Conservation (phyloP, 768 basidiomycete genomes). For the Leccinum barrowsii region DNA sequence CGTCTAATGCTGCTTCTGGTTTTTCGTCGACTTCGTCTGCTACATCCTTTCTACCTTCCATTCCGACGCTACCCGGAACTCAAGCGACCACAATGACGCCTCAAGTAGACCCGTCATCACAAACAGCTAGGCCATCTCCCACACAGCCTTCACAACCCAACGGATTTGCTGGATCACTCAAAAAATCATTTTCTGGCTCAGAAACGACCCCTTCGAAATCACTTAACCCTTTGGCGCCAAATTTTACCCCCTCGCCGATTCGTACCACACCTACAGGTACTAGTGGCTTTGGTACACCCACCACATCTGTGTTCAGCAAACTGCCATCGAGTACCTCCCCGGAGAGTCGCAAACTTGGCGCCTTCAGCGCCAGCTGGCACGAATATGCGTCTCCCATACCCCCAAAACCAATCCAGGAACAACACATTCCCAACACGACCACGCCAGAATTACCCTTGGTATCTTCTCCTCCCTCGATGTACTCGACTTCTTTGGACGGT, state of each 20-base stretch:
- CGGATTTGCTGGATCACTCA: neutral
- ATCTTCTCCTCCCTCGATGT: constrained; percentile 16
- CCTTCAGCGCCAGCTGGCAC: neutral
- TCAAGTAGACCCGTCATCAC: neutral
- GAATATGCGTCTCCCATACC: neutral
- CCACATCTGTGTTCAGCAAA: neutral
- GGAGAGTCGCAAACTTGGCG: neutral
- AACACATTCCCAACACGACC: neutral
- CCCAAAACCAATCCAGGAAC: neutral
- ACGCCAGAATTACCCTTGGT: constrained; percentile 3
- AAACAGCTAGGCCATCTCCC: neutral
- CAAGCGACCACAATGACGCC: neutral
- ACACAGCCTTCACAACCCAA: constrained; percentile 1
- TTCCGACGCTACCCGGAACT: neutral
- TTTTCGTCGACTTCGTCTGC: neutral
- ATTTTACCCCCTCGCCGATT: constrained; percentile 11
- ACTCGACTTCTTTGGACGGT: constrained; percentile 4
- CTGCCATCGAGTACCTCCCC: neutral
- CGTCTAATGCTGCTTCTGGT: neutral
- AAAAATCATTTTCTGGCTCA: neutral
- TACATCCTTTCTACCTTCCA: constrained; percentile 1
- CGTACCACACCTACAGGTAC: neutral
- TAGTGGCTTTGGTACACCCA: neutral
- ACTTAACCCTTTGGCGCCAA: constrained; percentile 20
- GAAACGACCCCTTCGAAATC: constrained; percentile 6